phyloP scores from a whole-genome alignment of 306 rosid genomes.

The Corylus heterophylla region DNA sequence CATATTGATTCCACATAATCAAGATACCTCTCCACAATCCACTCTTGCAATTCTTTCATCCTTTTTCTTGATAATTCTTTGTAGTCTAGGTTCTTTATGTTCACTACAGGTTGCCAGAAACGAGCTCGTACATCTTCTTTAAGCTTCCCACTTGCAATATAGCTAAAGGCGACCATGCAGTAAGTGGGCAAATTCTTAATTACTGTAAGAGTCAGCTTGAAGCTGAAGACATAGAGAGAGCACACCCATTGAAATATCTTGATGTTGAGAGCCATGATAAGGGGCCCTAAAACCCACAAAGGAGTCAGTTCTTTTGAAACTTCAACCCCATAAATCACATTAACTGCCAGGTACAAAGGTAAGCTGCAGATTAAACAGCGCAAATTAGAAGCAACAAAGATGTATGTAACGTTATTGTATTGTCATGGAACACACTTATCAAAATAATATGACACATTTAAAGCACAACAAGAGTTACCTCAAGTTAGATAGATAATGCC shows the following conservation, averaged over 20 bases:
- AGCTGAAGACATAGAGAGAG: conserved; percentile 66
- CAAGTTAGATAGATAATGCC: background rate
- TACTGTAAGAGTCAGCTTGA: conserved; percentile 67
- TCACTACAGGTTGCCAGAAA: conserved; percentile 53
- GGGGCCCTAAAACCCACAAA: conserved; percentile 77
- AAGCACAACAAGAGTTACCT: background rate
- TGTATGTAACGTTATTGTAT: background rate
- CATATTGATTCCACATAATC: conserved; percentile 81
- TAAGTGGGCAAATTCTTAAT: conserved; percentile 57
- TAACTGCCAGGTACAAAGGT: conserved; percentile 69
- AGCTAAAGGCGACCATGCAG: conserved; percentile 46
- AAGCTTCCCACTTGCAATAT: conserved; percentile 59
- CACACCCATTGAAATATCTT: conserved; percentile 55
- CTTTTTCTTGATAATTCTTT: conserved; percentile 49
- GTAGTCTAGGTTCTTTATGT: conserved; percentile 58
- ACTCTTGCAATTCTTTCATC: conserved; percentile 56
- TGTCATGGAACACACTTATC: background rate
- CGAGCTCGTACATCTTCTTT: conserved; percentile 47
- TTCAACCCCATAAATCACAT: conserved; percentile 61
- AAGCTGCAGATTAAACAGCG: conserved; percentile 55
- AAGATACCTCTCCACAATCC: conserved; percentile 58
- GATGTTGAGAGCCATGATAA: conserved; percentile 61
- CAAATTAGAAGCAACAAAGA: conserved; percentile 27
- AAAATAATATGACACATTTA: background rate
- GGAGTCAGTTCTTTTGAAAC: conserved; percentile 86